Percentiles rank a stretch among this genome's conserved stretches.
phyloP scores from a whole-genome alignment of 192 early-diverging fungal species.

The Mortierella claussenii region DNA sequence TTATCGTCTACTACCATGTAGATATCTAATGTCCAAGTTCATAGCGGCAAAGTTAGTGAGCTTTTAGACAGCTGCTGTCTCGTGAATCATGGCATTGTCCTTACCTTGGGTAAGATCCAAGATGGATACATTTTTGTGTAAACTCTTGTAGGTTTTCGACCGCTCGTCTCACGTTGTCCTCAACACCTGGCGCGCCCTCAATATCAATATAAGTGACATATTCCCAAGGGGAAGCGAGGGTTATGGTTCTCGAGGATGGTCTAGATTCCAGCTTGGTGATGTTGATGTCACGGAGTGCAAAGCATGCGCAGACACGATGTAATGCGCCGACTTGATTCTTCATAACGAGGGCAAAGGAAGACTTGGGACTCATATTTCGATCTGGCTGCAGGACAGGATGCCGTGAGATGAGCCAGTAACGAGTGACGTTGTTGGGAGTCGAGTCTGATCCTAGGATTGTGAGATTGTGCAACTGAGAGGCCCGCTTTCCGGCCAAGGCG shows the following conservation, averaged over 20 bases:
- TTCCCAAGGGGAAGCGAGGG: constrained; percentile 38
- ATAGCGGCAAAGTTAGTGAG: too few species aligned
- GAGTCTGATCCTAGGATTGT: constrained; percentile 42
- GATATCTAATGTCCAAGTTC: too few species aligned
- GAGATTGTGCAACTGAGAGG: constrained; percentile 25
- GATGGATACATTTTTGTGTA: constrained; percentile 41
- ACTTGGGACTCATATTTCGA: constrained; percentile 38
- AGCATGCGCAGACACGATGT: constrained; percentile 39
- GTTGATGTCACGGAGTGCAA: constrained; percentile 45
- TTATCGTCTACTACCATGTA: constrained; percentile 12
- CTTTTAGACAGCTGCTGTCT: too few species aligned
- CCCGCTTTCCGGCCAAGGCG: constrained; percentile 39
- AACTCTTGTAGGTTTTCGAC: constrained; percentile 47
- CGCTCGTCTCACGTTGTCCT: constrained; percentile 33
- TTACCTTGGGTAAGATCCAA: constrained; percentile 47
- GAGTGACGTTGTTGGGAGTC: constrained; percentile 42
- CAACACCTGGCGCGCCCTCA: constrained; percentile 42
- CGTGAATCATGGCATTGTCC: background rate
- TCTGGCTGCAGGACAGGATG: constrained; percentile 39
- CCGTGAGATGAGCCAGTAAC: constrained; percentile 45
- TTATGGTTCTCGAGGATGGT: constrained; percentile 33
- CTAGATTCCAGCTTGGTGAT: constrained; percentile 46
- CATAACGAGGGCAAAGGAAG: constrained; percentile 43
- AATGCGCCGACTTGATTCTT: constrained; percentile 46
- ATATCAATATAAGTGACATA: constrained; percentile 48